phyloP scores from a whole-genome alignment of 495 filamentous ascomycete species.

The Penicillium fimorum region DNA sequence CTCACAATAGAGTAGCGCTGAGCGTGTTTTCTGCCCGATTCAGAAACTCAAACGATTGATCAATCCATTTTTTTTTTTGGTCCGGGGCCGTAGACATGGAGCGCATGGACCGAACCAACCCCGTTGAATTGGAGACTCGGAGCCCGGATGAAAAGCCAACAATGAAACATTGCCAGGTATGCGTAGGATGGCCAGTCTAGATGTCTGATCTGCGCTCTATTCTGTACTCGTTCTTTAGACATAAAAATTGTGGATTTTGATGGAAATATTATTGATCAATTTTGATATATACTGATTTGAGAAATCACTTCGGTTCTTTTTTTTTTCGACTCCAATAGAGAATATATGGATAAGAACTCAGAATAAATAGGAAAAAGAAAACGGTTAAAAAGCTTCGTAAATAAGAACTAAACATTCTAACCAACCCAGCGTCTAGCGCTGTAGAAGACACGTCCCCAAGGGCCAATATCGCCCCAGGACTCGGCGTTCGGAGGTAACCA shows the following conservation, averaged over 20 bases:
- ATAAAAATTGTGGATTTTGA: too few relatives aligned
- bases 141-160: too few relatives aligned
- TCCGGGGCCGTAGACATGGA: too few relatives aligned
- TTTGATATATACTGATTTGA: constrained; percentile 12
- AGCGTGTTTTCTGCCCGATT: too few relatives aligned
- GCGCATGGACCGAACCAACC: too few relatives aligned
- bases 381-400: constrained; percentile 1
- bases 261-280: constrained; percentile 3
- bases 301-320: constrained; percentile 2
- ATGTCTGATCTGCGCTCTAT: too few relatives aligned
- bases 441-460: constrained; percentile 79
- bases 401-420: constrained; percentile 32
- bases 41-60: background rate
- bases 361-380: background rate
- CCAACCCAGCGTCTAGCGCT: constrained; percentile 85
- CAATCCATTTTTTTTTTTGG: background rate
- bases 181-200: too few relatives aligned
- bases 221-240: too few relatives aligned
- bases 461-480: constrained; percentile 82
- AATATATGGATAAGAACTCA: constrained; percentile 7
- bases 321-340: constrained; percentile 1
- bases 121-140: too few relatives aligned
- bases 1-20: background rate
- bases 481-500: constrained; percentile 65
- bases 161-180: too few relatives aligned